Evolutionary conservation across 352 stramenopile species (phyloP).

Genomic region (Globisporangium rhizosaccharum): DNA sequence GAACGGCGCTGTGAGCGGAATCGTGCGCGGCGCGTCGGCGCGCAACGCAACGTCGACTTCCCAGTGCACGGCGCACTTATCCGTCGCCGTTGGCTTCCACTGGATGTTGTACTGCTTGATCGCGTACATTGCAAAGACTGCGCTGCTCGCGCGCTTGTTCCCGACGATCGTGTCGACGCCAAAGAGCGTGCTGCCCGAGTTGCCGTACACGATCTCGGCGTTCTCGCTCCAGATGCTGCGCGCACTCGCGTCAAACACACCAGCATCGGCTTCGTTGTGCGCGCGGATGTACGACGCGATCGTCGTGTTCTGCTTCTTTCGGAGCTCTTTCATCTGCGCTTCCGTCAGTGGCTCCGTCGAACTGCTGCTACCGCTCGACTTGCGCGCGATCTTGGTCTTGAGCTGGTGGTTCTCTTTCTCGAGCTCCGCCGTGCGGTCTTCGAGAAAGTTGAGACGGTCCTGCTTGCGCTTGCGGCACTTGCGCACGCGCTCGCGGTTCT

Average conservation of each 20-base stretch:
- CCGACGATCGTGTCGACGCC: constrained; percentile 56
- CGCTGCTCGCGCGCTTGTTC: constrained; percentile 51
- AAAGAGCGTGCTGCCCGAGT: constrained; percentile 29
- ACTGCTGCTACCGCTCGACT: constrained; percentile 7
- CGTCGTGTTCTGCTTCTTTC: constrained; percentile 78
- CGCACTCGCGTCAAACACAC: constrained; percentile 50
- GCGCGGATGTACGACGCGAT: constrained; percentile 63
- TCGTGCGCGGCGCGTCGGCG: constrained; percentile 39
- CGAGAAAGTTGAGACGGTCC: constrained; percentile 82
- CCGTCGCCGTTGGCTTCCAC: constrained; percentile 59
- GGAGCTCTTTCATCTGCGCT: constrained; percentile 62
- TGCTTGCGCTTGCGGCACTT: constrained; percentile 88
- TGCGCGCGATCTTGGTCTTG: constrained; percentile 72
- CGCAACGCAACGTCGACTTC: constrained; percentile 59
- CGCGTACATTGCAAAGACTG: constrained; percentile 73
- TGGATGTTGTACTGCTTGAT: constrained; percentile 80
- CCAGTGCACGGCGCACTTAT: constrained; percentile 77
- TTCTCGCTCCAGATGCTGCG: constrained; percentile 53
- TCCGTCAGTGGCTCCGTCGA: constrained; percentile 39
- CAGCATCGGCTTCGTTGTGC: constrained; percentile 56
- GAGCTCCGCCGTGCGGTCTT: constrained; percentile 77
- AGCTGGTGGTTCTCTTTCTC: constrained; percentile 80
- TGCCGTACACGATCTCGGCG: constrained; percentile 69
- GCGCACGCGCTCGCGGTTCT: constrained; percentile 85
- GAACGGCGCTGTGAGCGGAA: constrained; percentile 63